These are phyloP conservation scores for Cubamyces sp. DNA, from an alignment of 768 basidiomycete genomes.

Conservation along the genomic window DNA sequence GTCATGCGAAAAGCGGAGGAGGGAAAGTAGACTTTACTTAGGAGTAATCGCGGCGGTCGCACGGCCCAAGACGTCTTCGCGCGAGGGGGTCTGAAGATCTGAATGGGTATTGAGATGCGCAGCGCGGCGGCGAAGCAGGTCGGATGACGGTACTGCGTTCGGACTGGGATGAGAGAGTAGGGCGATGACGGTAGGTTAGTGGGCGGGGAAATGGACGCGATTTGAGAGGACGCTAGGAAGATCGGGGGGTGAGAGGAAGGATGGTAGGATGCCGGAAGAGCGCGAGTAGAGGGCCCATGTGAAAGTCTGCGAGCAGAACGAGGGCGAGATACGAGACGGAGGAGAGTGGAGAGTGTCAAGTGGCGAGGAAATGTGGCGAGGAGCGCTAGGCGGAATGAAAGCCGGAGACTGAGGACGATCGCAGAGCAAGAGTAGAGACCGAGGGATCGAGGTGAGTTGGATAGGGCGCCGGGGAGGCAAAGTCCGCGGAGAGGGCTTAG, in stretches of 20 bases:
- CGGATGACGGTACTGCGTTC: background rate
- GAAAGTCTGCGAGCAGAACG: background rate
- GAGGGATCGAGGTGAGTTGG: background rate
- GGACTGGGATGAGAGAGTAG: too few species aligned
- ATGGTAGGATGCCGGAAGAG: constrained; percentile 9
- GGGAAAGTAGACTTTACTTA: background rate
- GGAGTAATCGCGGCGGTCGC: constrained; percentile 13
- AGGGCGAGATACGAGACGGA: too few species aligned
- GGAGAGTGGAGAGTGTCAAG: background rate
- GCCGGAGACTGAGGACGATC: too few species aligned
- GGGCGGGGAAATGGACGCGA: constrained; percentile 1
- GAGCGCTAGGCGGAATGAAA: background rate
- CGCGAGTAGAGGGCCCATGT: constrained; percentile 9
- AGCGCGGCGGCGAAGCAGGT: background rate
- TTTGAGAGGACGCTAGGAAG: background rate
- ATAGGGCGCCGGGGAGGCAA: too few species aligned
- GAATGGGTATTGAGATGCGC: background rate
- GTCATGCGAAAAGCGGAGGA: background rate
- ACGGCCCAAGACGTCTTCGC: background rate
- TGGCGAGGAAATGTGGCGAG: background rate
- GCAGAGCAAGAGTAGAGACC: background rate
- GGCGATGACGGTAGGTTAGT: background rate
- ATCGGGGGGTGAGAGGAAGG: background rate
- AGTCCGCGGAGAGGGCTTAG: background rate
- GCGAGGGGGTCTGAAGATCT: background rate